phyloP scores from a whole-genome alignment of 2,329 filamentous ascomycete species.

The Talaromyces sp. region DNA sequence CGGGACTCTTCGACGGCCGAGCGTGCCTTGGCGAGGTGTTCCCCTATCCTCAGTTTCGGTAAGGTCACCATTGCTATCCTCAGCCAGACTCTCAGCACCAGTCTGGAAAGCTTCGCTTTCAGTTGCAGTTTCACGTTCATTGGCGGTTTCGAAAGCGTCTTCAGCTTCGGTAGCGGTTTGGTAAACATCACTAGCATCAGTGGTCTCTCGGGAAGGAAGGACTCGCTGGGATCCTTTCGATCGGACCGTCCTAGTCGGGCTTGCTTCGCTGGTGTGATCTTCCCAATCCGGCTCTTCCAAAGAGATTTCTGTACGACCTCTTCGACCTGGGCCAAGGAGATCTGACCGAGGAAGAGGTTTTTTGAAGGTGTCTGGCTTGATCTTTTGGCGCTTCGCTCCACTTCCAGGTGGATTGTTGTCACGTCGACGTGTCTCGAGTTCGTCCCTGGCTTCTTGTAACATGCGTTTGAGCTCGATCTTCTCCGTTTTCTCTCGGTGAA shows the following conservation, averaged over 20 bases:
- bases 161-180: slow-evolving; percentile 75
- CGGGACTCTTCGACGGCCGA: slow-evolving; percentile 34
- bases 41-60: slow-evolving; percentile 74
- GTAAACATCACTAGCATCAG: slow-evolving; percentile 63
- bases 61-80: slow-evolving; percentile 71
- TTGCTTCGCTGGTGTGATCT: slow-evolving; percentile 63
- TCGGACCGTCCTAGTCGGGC: slow-evolving; percentile 48
- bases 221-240: slow-evolving; percentile 18
- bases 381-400: slow-evolving; percentile 53
- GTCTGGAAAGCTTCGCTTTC: slow-evolving; percentile 96
- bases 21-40: slow-evolving; percentile 28
- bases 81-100: slow-evolving; percentile 67
- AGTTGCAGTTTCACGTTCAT: slow-evolving; percentile 69
- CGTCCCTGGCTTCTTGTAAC: slow-evolving; percentile 90
- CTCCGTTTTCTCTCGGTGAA: slow-evolving; percentile 97
- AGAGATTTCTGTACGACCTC: slow-evolving; percentile 68
- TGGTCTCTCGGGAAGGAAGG: slow-evolving; percentile 21
- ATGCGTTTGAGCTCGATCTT: slow-evolving; percentile 94
- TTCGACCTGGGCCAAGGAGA: slow-evolving; percentile 69
- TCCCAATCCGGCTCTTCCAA: slow-evolving; percentile 86
- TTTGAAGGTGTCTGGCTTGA: slow-evolving; percentile 66
- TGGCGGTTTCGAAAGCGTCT: slow-evolving; percentile 66
- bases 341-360: slow-evolving; percentile 66
- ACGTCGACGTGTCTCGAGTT: slow-evolving; percentile 66
- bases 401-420: slow-evolving; percentile 44